Evolutionary conservation across 208 protist species (phyloP).

Genomic region (Trypanosoma vivax): DNA sequence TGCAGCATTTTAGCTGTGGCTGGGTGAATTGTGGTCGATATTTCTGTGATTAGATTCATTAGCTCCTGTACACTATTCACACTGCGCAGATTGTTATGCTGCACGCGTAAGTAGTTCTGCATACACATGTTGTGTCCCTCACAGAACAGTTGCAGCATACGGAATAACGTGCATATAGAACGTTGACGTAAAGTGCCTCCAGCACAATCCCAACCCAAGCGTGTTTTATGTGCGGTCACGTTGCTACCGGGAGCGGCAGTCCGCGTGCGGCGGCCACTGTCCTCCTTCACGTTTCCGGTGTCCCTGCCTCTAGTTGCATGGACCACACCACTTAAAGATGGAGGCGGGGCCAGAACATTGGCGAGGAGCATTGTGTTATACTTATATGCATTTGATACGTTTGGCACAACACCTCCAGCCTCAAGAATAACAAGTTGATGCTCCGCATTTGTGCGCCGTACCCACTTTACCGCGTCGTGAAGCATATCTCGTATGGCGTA

Average conservation of each 20-base stretch:
- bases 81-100: conserved; percentile 74
- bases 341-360: neutral
- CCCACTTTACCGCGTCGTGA: conserved; percentile 34
- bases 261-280: neutral
- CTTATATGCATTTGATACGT: neutral
- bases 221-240: neutral
- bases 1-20: conserved; percentile 40
- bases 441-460: conserved; percentile 40
- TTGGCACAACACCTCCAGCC: conserved; percentile 16
- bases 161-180: conserved; percentile 56
- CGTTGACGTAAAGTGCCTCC: conserved; percentile 33
- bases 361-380: conserved; percentile 10
- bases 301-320: neutral
- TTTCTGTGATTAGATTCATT: conserved; percentile 53
- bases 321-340: neutral
- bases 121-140: conserved; percentile 85
- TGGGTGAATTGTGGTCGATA: conserved; percentile 37
- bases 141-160: conserved; percentile 90
- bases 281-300: no score
- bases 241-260: neutral
- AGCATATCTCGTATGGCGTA: conserved; percentile 57
- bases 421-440: conserved; percentile 65
- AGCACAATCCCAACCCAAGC: conserved; percentile 53
- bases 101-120: conserved; percentile 87
- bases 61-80: conserved; percentile 82